Evolutionary conservation across 768 basidiomycete species (phyloP), one percentile per base, ranked within the genome.

Genomic region (Russula olivacea): DNA sequence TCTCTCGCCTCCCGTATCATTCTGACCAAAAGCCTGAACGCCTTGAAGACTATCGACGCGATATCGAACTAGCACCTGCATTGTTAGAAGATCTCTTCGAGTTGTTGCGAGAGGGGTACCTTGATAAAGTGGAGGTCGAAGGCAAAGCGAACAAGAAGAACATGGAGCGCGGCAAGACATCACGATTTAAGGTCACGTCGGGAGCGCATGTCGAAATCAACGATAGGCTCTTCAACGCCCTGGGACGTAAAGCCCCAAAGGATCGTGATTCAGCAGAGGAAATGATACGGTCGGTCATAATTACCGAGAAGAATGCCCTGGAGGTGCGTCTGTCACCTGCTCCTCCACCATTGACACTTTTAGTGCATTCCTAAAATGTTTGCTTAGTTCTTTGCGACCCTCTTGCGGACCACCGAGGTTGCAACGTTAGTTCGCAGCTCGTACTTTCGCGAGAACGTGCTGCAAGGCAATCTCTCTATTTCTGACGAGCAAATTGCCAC

Each of bases 381-480:
- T n/a, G 1, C 5, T 43, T 32, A 64, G 63, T 34, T 17, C 32
- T 55, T 60, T 17, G 14, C 38, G 25, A n/a, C 19, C 2, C 30
- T 60, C 11, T 11, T 51, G 4, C 58, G 54, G 32, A n/a, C 19
- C 10, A 40, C 32, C 3, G 54, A 60, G 32, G 23, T 14, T 21
- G 23, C 30, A 23, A 25, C 0, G 19, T 25, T 56, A 2, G 25
- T 64, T 21, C 58, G 59, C 10, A 47, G 23, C 19, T 41, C 59
- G 1, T 64, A 64, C 41, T 47, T 55, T 21, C 63, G 63, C 9
- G 63, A 58, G 53, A 60, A 60, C 25, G 21, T 50, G 19, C 36
- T 50, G 2, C 63, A 55, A 25, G 53, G 63, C 4, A 48, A 61
- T 19, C 60, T 61, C 59, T 47, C 43, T 0, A 47, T 61, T 9